Evolutionary conservation across 2,329 filamentous ascomycete genomes (phyloP), one percentile per base, ranked within the genome.

Genomic region (Aspergillus latus): DNA sequence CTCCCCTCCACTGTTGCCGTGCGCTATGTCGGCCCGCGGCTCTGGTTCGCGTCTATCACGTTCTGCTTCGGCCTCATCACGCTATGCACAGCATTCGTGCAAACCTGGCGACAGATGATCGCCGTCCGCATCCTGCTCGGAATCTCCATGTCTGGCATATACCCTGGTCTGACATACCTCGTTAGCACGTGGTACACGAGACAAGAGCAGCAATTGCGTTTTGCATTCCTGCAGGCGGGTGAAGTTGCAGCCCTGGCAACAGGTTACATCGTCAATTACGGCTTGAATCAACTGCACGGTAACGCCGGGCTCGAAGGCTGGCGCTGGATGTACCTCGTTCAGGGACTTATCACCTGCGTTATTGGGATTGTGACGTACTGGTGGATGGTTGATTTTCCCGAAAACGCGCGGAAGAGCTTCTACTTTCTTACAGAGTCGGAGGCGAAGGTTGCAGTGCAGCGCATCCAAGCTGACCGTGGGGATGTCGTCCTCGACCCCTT

Each of bases 331-430:
- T 89, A 85, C 61, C 68, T 88, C 0, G 83, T 88, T 0, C 85
- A 88, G 63, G 86, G 86, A 0, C 64, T 82, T 8, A 83, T 88
- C 61, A 80, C 86, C 4, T 79, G 79, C 57, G 54, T 84, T 21
- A 72, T 89, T 16, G 85, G 85, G 2, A 63, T 86, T 30, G 56
- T 79, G 10, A 87, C 85, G 0, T 88, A 85, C 64, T 87, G 84
- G 78, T 88, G 86, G 86, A 88, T 89, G 74, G 77, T 88, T 42
- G 85, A 88, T 64, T 88, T 89, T 59, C 86, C 86, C 0, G 86
- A 88, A 62, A 77, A 84, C 29, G 78, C 83, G 1, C 76, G 83
- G 52, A 72, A 72, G 10, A 85, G 82, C 49, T 81, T 84, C 61
- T 75, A 68, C 62, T 89, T 88, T 65, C 75, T 88, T 21, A 80